Base-by-base conservation (phyloP, 176 grass and related monocot species). In the Luzula sylvatica region DNA sequence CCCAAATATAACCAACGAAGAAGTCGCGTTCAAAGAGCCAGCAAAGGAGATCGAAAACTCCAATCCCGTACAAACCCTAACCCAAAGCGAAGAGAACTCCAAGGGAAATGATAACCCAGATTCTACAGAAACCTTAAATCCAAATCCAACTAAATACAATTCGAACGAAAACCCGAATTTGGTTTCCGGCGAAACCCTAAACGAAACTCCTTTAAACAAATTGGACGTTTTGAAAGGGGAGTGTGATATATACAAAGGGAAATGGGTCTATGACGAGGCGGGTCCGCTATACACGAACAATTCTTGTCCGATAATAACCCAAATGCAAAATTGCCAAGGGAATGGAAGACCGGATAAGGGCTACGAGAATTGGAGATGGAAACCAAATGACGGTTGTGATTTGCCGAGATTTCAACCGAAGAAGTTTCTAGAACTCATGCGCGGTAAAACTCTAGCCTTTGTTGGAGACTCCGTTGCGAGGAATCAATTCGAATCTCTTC, bases 401-500 rank as follows among this genome's bases (percentile, higher is more conserved):
- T 75, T 96, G 51, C 84, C 90, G 11, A 80, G 71, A 44, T 79
- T 96, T 67, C 65, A 96, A 73, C 77, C 63, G 25, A 69, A 20
- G 8, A 96, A 86, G 61, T 96, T 96, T 65, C 66, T 96, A 41
- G 81, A 96, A 56, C 70, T 89, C 55, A 89, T 96, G 90, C 85
- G 76, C 71, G 70, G 68, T 26, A 96, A 96, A 72, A 96, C 90
- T 15, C 40, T 96, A 56, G 84, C 90, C 2, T 95, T 95, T 65
- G 67, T 88, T 43, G 90, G 84, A 24, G 84, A 95, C 69, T 95
- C 84, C 5, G 90, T 95, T 57, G 90, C 90, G 22, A 69, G 80
- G 48, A 95, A 95, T 67, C 90, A 95, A 67, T 88, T 89, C 83
- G 90, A 95, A 30, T 95, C 90, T 60, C 77, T 95, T 18, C 56